phyloP scores from a whole-genome alignment of 768 basidiomycete species.

The Boletus pseudo-olivaceus region DNA sequence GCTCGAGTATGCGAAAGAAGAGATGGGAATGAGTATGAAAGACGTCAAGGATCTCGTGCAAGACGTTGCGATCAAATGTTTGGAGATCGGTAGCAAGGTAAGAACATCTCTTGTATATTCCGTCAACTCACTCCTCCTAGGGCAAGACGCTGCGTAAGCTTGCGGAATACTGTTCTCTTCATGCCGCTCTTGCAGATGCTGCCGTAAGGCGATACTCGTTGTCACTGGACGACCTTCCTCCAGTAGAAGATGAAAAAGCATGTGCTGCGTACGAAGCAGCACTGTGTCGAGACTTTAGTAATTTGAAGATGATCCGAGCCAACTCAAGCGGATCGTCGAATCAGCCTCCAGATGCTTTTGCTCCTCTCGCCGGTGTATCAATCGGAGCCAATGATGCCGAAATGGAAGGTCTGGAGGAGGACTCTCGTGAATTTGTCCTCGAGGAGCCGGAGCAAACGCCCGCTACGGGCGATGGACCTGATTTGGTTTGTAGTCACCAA shows the following conservation, averaged over 20 bases:
- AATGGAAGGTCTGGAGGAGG: conserved; percentile 12
- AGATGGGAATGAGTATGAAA: conserved; percentile 40
- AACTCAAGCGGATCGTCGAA: conserved; percentile 15
- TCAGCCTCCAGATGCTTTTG: neutral
- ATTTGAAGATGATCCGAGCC: conserved; percentile 27
- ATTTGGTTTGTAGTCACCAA: conserved; percentile 21
- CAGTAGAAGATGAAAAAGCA: conserved; percentile 46
- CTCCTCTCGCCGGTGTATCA: conserved; percentile 10
- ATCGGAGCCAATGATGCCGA: conserved; percentile 7
- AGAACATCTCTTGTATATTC: neutral
- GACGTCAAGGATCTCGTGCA: conserved; percentile 48
- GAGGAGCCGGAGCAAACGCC: conserved; percentile 17
- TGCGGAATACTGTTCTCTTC: conserved; percentile 46
- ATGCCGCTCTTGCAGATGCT: conserved; percentile 40
- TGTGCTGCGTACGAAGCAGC: conserved; percentile 45
- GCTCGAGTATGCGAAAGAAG: conserved; percentile 46
- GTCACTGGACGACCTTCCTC: conserved; percentile 52
- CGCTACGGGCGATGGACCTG: conserved; percentile 15
- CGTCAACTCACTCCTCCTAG: conserved; percentile 31
- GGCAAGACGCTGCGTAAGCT: conserved; percentile 66
- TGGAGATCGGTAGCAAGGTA: conserved; percentile 57
- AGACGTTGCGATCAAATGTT: conserved; percentile 57
- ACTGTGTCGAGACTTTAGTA: conserved; percentile 54
- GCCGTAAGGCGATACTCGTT: conserved; percentile 52
- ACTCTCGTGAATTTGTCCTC: conserved; percentile 15